phyloP scores from a whole-genome alignment of 495 filamentous ascomycete species.

The Neurospora sp. region DNA sequence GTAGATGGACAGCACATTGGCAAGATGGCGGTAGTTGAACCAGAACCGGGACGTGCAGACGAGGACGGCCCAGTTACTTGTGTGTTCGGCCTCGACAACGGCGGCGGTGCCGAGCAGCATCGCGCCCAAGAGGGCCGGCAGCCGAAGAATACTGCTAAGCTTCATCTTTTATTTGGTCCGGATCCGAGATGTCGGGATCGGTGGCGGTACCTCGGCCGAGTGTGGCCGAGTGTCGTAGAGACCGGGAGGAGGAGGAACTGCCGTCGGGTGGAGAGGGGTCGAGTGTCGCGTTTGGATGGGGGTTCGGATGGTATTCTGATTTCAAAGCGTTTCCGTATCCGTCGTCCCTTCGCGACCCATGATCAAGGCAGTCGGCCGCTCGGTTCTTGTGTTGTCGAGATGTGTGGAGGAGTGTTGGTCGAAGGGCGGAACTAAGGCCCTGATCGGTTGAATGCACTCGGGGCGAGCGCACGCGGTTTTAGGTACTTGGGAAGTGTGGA shows the following conservation, averaged over 20 bases:
- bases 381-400: background rate
- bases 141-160: conserved; percentile 22
- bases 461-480: too few relatives aligned
- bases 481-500: too few relatives aligned
- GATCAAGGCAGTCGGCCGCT: background rate
- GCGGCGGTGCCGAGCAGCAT: conserved; percentile 32
- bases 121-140: conserved; percentile 33
- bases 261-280: background rate
- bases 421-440: background rate
- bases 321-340: background rate
- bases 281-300: background rate
- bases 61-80: conserved; percentile 96
- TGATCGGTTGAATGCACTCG: too few relatives aligned
- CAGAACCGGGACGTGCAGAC: conserved; percentile 98
- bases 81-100: conserved; percentile 61
- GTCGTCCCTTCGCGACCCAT: background rate
- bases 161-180: conserved; percentile 22
- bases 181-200: background rate
- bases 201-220: background rate
- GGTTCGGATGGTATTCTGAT: background rate
- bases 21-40: conserved; percentile 99
- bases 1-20: conserved; percentile 95
- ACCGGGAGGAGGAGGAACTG: background rate
- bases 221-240: background rate
- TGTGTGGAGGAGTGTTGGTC: background rate